Evolutionary conservation across 345 rosid species (phyloP).

Genomic region (Eucalyptus curtisii): DNA sequence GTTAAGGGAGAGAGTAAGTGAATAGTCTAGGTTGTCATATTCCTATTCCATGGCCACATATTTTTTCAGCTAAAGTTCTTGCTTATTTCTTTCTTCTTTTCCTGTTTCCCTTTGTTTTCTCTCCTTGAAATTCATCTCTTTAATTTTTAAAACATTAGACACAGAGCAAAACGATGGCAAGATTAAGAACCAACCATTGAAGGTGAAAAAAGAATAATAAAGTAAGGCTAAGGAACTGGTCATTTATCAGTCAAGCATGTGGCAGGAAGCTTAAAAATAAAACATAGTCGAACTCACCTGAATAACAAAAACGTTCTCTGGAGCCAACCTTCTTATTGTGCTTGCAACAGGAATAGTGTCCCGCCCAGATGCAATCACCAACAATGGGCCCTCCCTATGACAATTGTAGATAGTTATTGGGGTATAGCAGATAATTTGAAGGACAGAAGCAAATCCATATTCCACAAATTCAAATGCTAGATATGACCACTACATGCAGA

Average conservation of each 20-base stretch:
- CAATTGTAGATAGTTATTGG: background rate
- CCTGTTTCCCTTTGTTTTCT: background rate
- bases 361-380: constrained; percentile 89
- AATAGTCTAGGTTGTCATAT: background rate
- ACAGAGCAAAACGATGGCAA: background rate
- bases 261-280: background rate
- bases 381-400: constrained; percentile 63
- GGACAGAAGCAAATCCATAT: background rate
- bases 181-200: background rate
- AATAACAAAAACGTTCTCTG: constrained; percentile 65
- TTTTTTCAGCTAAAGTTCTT: background rate
- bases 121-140: background rate
- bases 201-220: background rate
- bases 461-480: background rate
- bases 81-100: background rate
- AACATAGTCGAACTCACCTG: constrained; percentile 33
- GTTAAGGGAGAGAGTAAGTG: background rate
- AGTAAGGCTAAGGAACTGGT: background rate
- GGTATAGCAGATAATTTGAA: background rate
- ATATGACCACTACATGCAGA: background rate
- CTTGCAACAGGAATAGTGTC: constrained; percentile 69
- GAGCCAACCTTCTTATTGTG: constrained; percentile 75
- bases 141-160: background rate
- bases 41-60: background rate
- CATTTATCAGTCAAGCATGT: background rate